These are phyloP conservation scores for Wickerhamomyces kurtzmanii DNA, from an alignment of 805 yeast species.

Conservation along the genomic window DNA sequence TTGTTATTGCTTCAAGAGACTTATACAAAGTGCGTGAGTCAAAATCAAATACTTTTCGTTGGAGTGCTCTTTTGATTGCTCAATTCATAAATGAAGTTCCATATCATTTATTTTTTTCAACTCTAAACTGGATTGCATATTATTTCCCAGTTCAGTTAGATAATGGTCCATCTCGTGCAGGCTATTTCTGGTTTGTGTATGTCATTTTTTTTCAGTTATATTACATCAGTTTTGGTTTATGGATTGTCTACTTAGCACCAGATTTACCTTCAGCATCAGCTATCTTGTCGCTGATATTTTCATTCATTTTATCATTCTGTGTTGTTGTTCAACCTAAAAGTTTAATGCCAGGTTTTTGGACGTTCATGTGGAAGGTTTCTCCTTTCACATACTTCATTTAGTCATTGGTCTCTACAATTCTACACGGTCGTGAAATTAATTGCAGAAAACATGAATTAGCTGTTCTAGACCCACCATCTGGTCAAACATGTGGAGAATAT, in stretches of 20 bases:
- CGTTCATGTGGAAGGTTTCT: constrained; percentile 67
- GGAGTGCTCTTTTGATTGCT: constrained; percentile 47
- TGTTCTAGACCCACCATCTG: constrained; percentile 12
- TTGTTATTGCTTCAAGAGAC: constrained; percentile 49
- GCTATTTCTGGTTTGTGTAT: constrained; percentile 40
- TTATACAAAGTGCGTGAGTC: constrained; percentile 65
- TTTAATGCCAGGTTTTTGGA: constrained; percentile 74
- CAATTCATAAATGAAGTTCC: constrained; percentile 53
- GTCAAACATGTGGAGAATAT: constrained; percentile 15
- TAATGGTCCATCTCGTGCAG: constrained; percentile 36
- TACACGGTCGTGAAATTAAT: constrained; percentile 41
- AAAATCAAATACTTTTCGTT: constrained; percentile 62
- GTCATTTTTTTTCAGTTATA: constrained; percentile 39
- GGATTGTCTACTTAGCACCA: constrained; percentile 53
- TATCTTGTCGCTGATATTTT: constrained; percentile 42
- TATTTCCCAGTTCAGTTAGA: constrained; percentile 45
- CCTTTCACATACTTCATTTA: constrained; percentile 66
- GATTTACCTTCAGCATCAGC: constrained; percentile 61
- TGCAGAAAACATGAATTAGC: constrained; percentile 26
- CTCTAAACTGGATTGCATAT: constrained; percentile 42
- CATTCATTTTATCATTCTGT: constrained; percentile 53
- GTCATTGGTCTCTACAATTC: constrained; percentile 35
- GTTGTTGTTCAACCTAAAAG: constrained; percentile 52
- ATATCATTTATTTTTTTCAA: constrained; percentile 36
- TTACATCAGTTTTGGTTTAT: constrained; percentile 41